A percentile compares a stretch with the other conserved stretches of the same genome.
Evolutionary conservation across 257 asterid species (phyloP).

Genomic region (Solanum chiquidenum): DNA sequence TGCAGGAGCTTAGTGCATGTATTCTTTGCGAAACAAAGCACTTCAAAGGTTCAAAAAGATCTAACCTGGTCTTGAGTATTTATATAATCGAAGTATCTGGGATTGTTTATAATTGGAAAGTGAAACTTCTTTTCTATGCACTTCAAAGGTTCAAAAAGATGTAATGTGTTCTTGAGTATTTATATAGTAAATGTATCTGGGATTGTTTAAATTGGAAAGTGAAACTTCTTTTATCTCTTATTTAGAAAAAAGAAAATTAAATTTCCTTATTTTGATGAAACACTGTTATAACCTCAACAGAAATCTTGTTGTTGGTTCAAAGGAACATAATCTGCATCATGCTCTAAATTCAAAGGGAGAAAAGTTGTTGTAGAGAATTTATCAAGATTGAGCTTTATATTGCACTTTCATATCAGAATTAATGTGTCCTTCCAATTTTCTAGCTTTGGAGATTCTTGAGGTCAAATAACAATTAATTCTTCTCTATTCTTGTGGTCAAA

Average conservation of each 20-base stretch:
- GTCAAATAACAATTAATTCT: neutral
- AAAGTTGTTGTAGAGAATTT: neutral
- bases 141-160: conserved; percentile 25
- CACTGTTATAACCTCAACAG: neutral
- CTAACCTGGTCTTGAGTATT: neutral
- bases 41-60: conserved; percentile 29
- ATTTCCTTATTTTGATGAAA: neutral
- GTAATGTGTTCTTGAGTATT: conserved; percentile 1
- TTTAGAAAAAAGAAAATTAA: neutral
- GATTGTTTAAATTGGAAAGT: neutral
- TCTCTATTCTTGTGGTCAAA: neutral
- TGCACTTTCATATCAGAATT: neutral
- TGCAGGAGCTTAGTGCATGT: conserved; percentile 44
- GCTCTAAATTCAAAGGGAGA: neutral
- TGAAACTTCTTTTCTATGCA: neutral
- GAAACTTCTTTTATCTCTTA: neutral
- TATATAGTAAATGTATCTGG: neutral
- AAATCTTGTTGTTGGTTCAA: neutral
- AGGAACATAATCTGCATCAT: neutral
- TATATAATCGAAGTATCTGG: neutral
- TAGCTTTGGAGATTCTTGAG: neutral
- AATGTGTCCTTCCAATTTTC: neutral
- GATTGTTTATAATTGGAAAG: neutral
- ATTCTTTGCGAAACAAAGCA: conserved; percentile 45
- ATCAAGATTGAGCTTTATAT: neutral